Percentiles rank a stretch among this genome's conserved stretches.
These are phyloP conservation scores for Yamadazyma diddensiae DNA, from an alignment of 1,139 yeast genomes.

Conservation along the genomic window DNA sequence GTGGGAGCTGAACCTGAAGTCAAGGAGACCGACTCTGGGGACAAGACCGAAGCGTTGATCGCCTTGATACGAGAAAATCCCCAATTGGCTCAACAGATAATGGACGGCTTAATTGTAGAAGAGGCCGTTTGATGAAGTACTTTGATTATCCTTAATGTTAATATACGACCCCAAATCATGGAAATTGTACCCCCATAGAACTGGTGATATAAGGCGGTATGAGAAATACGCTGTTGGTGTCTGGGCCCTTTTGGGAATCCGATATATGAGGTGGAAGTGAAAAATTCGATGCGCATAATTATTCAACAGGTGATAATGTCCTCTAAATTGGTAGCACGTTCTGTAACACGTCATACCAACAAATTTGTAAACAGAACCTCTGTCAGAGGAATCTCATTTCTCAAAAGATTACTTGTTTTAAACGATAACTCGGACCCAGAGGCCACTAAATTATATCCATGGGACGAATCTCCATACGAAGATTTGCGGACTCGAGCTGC, in stretches of 20 bases:
- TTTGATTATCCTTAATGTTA: too few relatives aligned
- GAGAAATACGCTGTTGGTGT: constrained; percentile 1
- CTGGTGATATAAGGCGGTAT: constrained; percentile 2
- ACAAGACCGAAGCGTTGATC: too few relatives aligned
- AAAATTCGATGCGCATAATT: not conserved
- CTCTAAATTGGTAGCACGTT: not conserved
- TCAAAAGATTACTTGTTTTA: constrained; percentile 38
- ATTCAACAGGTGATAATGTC: not conserved
- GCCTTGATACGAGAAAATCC: too few relatives aligned
- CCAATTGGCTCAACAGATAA: too few relatives aligned
- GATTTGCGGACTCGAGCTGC: constrained; percentile 92
- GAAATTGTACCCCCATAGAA: too few relatives aligned
- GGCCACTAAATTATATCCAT: constrained; percentile 22
- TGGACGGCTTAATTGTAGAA: too few relatives aligned
- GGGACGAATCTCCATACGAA: constrained; percentile 92
- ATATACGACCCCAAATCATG: too few relatives aligned
- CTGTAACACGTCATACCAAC: not conserved
- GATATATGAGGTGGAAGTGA: not conserved
- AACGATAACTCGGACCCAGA: constrained; percentile 20
- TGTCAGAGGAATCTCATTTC: constrained; percentile 31
- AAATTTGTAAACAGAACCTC: not conserved
- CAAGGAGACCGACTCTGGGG: too few relatives aligned
- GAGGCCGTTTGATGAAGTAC: too few relatives aligned
- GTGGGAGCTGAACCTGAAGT: not conserved
- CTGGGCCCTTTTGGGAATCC: too few relatives aligned